phyloP scores from a whole-genome alignment of 768 basidiomycete genomes.

The Kwoniella mangroviensis region DNA sequence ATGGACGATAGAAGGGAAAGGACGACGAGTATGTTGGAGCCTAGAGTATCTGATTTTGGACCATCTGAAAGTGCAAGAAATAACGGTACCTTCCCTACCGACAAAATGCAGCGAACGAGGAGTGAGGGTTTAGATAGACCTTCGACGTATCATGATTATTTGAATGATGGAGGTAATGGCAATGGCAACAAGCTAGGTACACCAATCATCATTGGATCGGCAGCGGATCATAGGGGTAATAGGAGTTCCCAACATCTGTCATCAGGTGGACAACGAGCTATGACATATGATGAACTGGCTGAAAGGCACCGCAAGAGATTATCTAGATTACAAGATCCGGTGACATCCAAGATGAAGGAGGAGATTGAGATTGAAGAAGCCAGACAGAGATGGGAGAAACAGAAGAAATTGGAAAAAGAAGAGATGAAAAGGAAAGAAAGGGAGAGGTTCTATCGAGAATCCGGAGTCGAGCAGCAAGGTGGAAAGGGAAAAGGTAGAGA shows the following conservation, averaged over 20 bases:
- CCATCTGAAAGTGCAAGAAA: constrained; percentile 4
- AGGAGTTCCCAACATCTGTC: not conserved
- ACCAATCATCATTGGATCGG: constrained; percentile 30
- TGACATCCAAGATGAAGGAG: constrained; percentile 79
- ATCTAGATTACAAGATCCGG: constrained; percentile 76
- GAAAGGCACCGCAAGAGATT: constrained; percentile 86
- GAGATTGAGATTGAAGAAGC: constrained; percentile 76
- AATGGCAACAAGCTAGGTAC: not conserved
- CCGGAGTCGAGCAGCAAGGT: not conserved
- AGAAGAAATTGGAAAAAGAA: constrained; percentile 73
- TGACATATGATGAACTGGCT: constrained; percentile 84
- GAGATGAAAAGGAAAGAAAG: constrained; percentile 73
- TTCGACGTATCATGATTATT: constrained; percentile 24
- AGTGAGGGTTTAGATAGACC: constrained; percentile 3
- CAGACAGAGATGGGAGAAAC: constrained; percentile 78
- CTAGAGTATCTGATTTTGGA: constrained; percentile 48
- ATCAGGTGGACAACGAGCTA: constrained; percentile 56
- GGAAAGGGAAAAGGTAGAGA: constrained; percentile 42
- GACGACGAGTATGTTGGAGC: constrained; percentile 71
- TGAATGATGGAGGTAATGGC: not conserved
- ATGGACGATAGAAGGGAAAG: constrained; percentile 70
- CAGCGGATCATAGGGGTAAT: not conserved
- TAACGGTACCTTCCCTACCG: constrained; percentile 21
- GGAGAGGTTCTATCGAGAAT: constrained; percentile 64
- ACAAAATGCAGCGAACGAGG: constrained; percentile 1